Percentiles rank a stretch among this genome's conserved stretches.
These are phyloP conservation scores for Mrakia blollopis DNA, from an alignment of 768 basidiomycete species.

Conservation along the genomic window DNA sequence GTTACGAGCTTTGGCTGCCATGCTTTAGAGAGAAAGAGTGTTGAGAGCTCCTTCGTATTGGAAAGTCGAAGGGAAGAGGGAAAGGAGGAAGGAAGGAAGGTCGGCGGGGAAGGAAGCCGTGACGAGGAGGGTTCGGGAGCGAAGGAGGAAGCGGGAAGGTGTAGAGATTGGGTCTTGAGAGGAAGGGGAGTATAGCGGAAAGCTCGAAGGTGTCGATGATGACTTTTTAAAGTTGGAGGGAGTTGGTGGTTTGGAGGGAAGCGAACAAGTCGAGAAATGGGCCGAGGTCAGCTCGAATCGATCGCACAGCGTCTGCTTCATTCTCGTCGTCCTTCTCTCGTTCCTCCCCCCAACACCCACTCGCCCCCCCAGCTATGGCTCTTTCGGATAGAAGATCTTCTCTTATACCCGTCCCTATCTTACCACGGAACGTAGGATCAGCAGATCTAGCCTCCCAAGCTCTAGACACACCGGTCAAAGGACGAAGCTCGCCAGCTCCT, in stretches of 20 bases:
- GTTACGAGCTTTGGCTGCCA: conserved; percentile 20
- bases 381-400: background rate
- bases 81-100: background rate
- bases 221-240: no score
- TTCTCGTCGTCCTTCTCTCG: background rate
- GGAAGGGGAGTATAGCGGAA: background rate
- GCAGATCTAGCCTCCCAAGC: background rate
- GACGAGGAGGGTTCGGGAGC: background rate
- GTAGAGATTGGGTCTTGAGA: background rate
- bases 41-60: background rate
- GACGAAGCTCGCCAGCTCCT: background rate
- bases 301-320: background rate
- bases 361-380: background rate
- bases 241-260: background rate
- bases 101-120: background rate
- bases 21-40: background rate
- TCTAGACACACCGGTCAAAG: background rate
- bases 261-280: background rate
- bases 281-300: background rate
- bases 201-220: no score
- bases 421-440: background rate
- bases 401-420: background rate
- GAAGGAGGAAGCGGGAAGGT: background rate
- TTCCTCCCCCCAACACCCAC: background rate
- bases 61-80: background rate